Evolutionary conservation across 2,329 filamentous ascomycete genomes (phyloP), one percentile per base, ranked within the genome.

Genomic region (Neofusicoccum kwambonambiense): DNA sequence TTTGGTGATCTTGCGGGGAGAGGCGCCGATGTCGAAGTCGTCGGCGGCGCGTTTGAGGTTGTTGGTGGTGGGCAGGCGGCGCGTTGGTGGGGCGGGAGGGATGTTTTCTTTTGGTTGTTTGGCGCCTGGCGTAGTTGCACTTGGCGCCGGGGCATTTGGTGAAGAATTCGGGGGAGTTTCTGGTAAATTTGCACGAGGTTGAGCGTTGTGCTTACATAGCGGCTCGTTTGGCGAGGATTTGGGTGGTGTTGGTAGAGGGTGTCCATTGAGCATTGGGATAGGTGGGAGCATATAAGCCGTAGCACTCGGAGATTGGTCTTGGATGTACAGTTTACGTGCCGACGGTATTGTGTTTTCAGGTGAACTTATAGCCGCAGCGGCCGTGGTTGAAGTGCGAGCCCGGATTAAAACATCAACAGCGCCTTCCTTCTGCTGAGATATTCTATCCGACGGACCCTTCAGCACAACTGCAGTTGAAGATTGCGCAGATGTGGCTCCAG

Each of bases 1-100:
- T 19, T 57, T 64, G 5, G 61, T 49, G 3, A 63, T 22, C 34
- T 57, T 64, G 50, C 62, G 62, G 3, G 62, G 62, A 27, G 34
- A 17, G n/a, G 34, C 19, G 51, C n/a, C 51, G 51, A 64, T 49
- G 19, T 49, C 51, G 42, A 57, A 57, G 35, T 64, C 62, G 42
- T 64, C 62, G 35, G 37, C 22, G 19, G 58, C 19, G 45, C 58
- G 47, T 34, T 50, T 50, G 35, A 13, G 17, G 35, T 11, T 4
- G 17, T 35, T 41, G 19, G 19, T n/a, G 47, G 47, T 27, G 34
- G 17, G 34, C 0, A 39, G 17, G 42, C 35, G 1, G 17, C 6
- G 13, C 12, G 41, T 34, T 11, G 39, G 4, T 11, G 31, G 8
- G 12, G 12, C 6, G 3, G 39, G 49, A 7, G 27, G 17, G 49